Conservation (phyloP, 108 stramenopile species). For the Skeletonema marinoi region DNA sequence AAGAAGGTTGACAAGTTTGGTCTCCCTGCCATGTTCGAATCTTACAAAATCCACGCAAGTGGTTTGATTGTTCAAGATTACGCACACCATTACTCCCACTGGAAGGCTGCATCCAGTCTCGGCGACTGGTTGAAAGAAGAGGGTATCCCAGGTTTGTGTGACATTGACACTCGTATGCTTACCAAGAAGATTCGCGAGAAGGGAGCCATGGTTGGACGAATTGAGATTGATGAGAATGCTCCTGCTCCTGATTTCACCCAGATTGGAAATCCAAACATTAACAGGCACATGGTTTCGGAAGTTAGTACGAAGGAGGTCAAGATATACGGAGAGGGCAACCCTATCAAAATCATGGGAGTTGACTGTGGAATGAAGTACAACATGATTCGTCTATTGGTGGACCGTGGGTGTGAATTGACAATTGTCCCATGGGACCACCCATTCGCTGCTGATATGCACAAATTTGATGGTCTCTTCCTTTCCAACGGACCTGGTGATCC, state of each 20-base stretch:
- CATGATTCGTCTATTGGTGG: constrained; percentile 95
- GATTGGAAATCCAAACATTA: constrained; percentile 83
- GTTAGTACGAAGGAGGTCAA: constrained; percentile 86
- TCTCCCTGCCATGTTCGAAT: constrained; percentile 92
- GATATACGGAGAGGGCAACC: constrained; percentile 92
- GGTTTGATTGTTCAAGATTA: constrained; percentile 95
- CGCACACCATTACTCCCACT: constrained; percentile 92
- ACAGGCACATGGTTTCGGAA: constrained; percentile 90
- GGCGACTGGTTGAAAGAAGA: constrained; percentile 97
- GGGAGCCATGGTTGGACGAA: constrained; percentile 91
- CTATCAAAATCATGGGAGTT: constrained; percentile 90
- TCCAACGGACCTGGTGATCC: constrained; percentile 99
- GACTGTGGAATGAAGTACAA: constrained; percentile 99
- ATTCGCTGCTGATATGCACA: constrained; percentile 83
- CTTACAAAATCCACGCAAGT: constrained; percentile 91
- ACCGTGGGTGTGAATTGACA: constrained; percentile 92
- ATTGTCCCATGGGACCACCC: constrained; percentile 96
- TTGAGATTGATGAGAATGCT: constrained; percentile 78
- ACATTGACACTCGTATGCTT: constrained; percentile 94
- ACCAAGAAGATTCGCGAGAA: constrained; percentile 98
- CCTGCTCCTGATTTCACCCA: constrained; percentile 57
- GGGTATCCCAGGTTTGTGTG: constrained; percentile 91
- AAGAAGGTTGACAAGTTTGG: constrained; percentile 84
- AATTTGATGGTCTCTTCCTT: constrained; percentile 95
- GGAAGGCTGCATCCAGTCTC: constrained; percentile 93